Evolutionary conservation across 441 rosid genomes (phyloP), one percentile per base, ranked within the genome.

Genomic region (Syzygium malaccense): DNA sequence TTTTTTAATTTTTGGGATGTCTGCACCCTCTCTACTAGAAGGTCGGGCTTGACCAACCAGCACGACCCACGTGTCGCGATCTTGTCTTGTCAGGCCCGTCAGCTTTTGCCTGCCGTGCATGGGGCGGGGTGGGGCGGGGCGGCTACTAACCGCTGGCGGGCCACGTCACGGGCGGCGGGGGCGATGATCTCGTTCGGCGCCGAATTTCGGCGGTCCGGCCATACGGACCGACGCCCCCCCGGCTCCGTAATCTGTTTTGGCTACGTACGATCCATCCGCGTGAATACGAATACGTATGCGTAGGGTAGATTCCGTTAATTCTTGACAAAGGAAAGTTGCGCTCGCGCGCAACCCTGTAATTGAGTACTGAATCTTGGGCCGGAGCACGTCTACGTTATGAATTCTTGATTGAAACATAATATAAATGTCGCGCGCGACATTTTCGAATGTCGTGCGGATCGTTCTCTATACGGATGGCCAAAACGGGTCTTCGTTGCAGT

Each of bases 371-470:
- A 71, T 71, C 14, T 33, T 19, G 7, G 0, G 20, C 17, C 9
- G 1, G 1, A 37, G 37, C 9, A 71, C 15, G 6, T 11, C 4
- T 1, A 20, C 28, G 3, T 0, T 0, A 37, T 23, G 23, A 41
- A 5, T 1, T 20, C n/a, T 71, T 28, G 1, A 71, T 37, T 20
- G n/a, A 20, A 20, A 71, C 7, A 20, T 20, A 20, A 37, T 3
- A 11, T 0, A 20, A 71, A 0, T 11, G 0, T 23, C 1, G 3
- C 3, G 7, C 3, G 0, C 0, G 5, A 37, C 2, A 1, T 37
- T 37, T 71, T 71, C 26, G 11, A 56, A 20, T 11, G 23, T 9
- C 5, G 4, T 1, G 2, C 4, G 2, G 11, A 23, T 20, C 28
- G 1, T 9, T 25, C 25, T 25, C 2, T 26, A 2, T 58, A 28